Evolutionary conservation across 108 stramenopile genomes (phyloP), one percentile per base, ranked within the genome.

Genomic region (Aurantiochytrium sp.): DNA sequence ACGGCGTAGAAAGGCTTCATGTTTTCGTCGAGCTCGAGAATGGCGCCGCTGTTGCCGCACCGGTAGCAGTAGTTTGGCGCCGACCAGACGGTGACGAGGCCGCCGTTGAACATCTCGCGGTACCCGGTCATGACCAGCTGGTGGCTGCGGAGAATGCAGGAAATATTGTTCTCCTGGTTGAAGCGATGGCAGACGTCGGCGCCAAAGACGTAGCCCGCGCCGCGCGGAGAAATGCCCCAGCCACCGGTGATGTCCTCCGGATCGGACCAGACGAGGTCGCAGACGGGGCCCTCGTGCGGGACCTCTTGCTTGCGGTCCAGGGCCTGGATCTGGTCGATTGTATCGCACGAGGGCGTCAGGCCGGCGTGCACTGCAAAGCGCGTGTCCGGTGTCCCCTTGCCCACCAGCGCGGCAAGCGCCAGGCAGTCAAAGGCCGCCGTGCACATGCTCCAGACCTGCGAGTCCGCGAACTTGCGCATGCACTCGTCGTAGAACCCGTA

Each of bases 61-160:
- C 98, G 93, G 91, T 99, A 98, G 90, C 98, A 99, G 91, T 99
- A 99, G 91, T 99, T 99, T 68, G 98, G 98, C 19, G 98, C 98
- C 55, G 94, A 95, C 89, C 98, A 99, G 42, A 99, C 96, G 4
- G 98, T 99, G 36, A 99, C 97, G 50, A 98, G 96, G 86, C 95
- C 95, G 90, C 92, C 95, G 54, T 96, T 95, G 89, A 98, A 98
- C 87, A 95, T 94, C 98, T 97, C 98, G 91, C 97, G 97, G 89
- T 98, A 98, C 15, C 98, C 98, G 55, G 97, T 96, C 96, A 97
- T 97, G 27, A 97, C 96, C 55, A 97, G 90, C 90, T 97, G 96
- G 92, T 98, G 96, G n/a, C 96, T 95, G 37, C 97, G 90, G 27
- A 92, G 89, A 24, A 98, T 95, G 31, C 96, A 90, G 24, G 93